Evolutionary conservation across 192 early-diverging fungal species (phyloP).

Genomic region (Gonapodya prolifera): DNA sequence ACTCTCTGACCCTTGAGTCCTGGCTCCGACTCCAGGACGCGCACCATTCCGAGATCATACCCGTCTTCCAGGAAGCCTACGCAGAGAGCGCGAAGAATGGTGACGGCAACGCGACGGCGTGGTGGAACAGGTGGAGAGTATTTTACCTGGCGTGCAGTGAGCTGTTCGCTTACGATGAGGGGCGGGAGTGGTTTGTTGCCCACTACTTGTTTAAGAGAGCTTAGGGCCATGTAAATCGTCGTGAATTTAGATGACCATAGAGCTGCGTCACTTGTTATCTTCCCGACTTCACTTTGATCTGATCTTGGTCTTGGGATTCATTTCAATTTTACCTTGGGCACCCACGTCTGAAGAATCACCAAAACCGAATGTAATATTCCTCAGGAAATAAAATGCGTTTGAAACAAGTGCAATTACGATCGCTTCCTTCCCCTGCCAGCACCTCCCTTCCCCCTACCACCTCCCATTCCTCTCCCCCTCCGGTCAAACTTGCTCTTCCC

Average conservation of each 20-base stretch:
- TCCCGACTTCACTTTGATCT: too few species aligned
- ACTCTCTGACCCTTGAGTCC: constrained; percentile 32
- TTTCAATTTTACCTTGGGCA: too few species aligned
- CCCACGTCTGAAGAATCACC: too few species aligned
- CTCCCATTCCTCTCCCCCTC: neutral
- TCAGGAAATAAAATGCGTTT: too few species aligned
- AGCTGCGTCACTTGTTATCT: too few species aligned
- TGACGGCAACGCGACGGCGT: constrained; percentile 21
- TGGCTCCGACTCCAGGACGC: constrained; percentile 41
- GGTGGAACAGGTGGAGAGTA: constrained; percentile 51
- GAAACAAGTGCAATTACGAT: too few species aligned
- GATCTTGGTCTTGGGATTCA: too few species aligned
- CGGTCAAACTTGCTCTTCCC: neutral
- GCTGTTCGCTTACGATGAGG: constrained; percentile 36
- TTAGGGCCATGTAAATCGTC: too few species aligned
- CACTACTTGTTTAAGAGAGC: constrained; percentile 45
- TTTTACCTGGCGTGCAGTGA: constrained; percentile 47
- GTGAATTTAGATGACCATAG: too few species aligned
- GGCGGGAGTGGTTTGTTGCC: constrained; percentile 44
- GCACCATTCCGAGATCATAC: constrained; percentile 23
- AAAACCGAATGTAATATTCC: too few species aligned
- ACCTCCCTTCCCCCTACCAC: neutral
- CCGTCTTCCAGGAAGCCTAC: constrained; percentile 27
- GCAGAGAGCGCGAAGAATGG: constrained; percentile 11
- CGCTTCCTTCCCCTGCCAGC: neutral